These are phyloP conservation scores for Corrigiola litoralis DNA, from an alignment of 179 eudicot genomes.

Conservation along the genomic window DNA sequence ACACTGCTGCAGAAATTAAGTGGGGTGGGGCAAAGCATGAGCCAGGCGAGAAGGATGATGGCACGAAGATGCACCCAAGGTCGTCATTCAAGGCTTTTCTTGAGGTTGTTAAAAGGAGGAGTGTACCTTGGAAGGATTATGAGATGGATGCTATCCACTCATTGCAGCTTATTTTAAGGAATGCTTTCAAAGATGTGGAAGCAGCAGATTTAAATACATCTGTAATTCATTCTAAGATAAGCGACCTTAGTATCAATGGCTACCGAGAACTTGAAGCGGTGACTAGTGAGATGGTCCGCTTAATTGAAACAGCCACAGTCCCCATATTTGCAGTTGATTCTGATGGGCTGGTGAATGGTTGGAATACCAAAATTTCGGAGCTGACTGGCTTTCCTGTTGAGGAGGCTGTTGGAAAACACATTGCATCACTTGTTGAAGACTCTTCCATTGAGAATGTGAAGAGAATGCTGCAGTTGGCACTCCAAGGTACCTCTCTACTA, in stretches of 20 bases:
- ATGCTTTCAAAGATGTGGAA: slow-evolving; percentile 54
- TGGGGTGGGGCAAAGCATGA: slow-evolving; percentile 96
- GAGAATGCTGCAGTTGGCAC: slow-evolving; percentile 58
- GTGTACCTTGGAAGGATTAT: slow-evolving; percentile 80
- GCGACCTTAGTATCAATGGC: slow-evolving; percentile 64
- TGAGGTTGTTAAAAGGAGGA: slow-evolving; percentile 76
- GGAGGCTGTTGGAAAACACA: slow-evolving; percentile 65
- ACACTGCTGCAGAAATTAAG: slow-evolving; percentile 67
- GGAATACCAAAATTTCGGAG: slow-evolving; percentile 83
- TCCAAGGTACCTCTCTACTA: slow-evolving; percentile 59
- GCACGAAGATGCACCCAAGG: slow-evolving; percentile 82
- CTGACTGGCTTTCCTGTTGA: slow-evolving; percentile 61
- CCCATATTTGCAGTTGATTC: slow-evolving; percentile 85
- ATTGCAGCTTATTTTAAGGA: slow-evolving; percentile 79
- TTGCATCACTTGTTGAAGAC: slow-evolving; percentile 65
- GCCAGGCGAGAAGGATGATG: slow-evolving; percentile 63
- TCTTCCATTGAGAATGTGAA: slow-evolving; percentile 51
- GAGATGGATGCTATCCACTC: slow-evolving; percentile 97
- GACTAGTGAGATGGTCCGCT: slow-evolving; percentile 82
- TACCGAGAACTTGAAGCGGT: slow-evolving; percentile 66
- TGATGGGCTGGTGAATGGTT: slow-evolving; percentile 72
- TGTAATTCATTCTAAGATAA: slow-evolving; percentile 49
- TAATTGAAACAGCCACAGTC: slow-evolving; percentile 86
- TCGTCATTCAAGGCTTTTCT: slow-evolving; percentile 92
- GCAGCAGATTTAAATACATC: slow-evolving; percentile 35